Conservation (phyloP, 2,329 filamentous ascomycete species). For the Kalmusia sp. region DNA sequence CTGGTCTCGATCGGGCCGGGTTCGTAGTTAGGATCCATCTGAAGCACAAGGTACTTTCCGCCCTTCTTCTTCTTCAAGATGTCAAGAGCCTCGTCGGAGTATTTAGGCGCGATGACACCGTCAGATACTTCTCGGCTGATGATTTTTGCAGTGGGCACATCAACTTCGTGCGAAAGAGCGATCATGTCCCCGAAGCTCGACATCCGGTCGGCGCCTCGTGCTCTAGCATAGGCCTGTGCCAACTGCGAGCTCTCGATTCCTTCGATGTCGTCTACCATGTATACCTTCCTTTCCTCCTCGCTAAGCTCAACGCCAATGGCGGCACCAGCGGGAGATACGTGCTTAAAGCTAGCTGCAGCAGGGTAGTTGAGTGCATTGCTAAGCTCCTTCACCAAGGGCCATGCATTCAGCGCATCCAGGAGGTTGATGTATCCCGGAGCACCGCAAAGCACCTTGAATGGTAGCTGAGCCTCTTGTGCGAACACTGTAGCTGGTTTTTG, state of each 20-base stretch:
- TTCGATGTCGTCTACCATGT: slow-evolving; percentile 95
- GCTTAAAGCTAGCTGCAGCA: slow-evolving; percentile 95
- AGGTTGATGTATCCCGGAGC: slow-evolving; percentile 97
- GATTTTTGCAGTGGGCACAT: slow-evolving; percentile 93
- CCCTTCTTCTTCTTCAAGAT: slow-evolving; percentile 98
- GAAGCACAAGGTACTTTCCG: slow-evolving; percentile 92
- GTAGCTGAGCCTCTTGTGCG: slow-evolving; percentile 73
- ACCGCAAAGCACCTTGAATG: slow-evolving; percentile 93
- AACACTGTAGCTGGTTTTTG: slow-evolving; percentile 95
- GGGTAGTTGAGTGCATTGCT: slow-evolving; percentile 86
- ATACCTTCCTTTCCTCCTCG: slow-evolving; percentile 91
- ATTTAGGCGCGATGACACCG: slow-evolving; percentile 91
- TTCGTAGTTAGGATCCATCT: slow-evolving; percentile 89
- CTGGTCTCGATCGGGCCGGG: slow-evolving; percentile 79
- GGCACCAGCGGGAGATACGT: slow-evolving; percentile 95
- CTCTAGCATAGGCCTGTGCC: slow-evolving; percentile 94
- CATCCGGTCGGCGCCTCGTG: slow-evolving; percentile 96
- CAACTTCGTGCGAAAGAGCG: slow-evolving; percentile 88
- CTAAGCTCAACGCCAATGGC: slow-evolving; percentile 89
- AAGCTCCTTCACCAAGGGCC: slow-evolving; percentile 96
- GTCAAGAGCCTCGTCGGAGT: slow-evolving; percentile 82
- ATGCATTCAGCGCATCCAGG: slow-evolving; percentile 93
- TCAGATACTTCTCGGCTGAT: slow-evolving; percentile 98
- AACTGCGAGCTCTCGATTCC: slow-evolving; percentile 85
- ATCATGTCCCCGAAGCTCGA: slow-evolving; percentile 98